Conservation (phyloP, 768 basidiomycete genomes). For the Auriscalpium orientale region DNA sequence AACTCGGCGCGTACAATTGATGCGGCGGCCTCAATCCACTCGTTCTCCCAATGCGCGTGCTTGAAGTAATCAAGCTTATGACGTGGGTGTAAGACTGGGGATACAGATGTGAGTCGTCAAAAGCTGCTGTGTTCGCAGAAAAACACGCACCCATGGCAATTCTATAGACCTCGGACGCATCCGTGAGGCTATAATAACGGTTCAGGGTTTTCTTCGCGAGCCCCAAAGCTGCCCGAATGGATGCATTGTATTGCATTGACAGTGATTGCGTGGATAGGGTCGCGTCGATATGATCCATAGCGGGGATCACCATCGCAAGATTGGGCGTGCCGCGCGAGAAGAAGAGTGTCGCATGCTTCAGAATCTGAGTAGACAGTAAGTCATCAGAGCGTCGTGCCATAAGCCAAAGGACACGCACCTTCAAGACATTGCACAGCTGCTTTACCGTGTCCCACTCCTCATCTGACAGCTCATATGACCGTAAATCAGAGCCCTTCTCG, state of each 20-base stretch:
- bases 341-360: constrained; percentile 1
- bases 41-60: not conserved
- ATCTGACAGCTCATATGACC: not conserved
- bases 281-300: not conserved
- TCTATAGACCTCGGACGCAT: not conserved
- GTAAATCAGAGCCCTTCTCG: not conserved
- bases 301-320: not conserved
- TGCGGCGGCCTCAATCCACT: not conserved
- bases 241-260: not conserved
- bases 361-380: not conserved
- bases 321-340: not conserved
- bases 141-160: not conserved
- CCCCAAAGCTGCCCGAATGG: not conserved
- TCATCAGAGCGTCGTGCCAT: not conserved
- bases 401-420: not conserved
- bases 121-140: not conserved
- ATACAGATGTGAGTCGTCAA: not conserved
- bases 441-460: not conserved
- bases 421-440: not conserved
- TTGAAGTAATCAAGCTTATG: not conserved
- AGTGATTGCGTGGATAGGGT: not conserved
- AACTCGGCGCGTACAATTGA: too few relatives aligned
- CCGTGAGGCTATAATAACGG: not conserved
- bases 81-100: not conserved
- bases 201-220: not conserved